Evolutionary conservation across 2,329 filamentous ascomycete genomes (phyloP), one percentile per base, ranked within the genome.

Genomic region (Balansia obtecta): DNA sequence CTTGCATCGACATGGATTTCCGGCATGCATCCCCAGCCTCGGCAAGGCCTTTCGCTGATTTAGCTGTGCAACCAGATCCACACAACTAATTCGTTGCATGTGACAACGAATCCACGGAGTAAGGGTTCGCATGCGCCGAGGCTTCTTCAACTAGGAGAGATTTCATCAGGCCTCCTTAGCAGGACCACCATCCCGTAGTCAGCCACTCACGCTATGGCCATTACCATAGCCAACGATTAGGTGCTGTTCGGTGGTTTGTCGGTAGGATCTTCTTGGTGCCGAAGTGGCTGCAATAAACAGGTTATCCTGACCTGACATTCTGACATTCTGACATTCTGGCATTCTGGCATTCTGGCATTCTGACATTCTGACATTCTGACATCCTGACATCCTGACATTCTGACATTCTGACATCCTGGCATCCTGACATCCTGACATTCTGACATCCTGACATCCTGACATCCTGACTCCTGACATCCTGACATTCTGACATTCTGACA

Each of bases 181-280:
- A 18, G n/a, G 20, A 8, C 20, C 16, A 20, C 39, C 8, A 20
- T 20, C 9, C 10, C 11, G 13, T 20, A 4, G 39, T 18, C 39
- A 41, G 39, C n/a, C 13, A 12, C 39, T 18, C 8, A 10, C 39
- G n/a, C 10, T 18, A 41, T 20, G 12, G 18, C 16, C 39, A 41
- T 41, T 11, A n/a, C 2, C 10, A 41, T 15, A n/a, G n/a, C 16
- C 39, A 18, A 18, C 16, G 39, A 41, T 41, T 41, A 16, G 39
- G 6, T 37, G 18, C 32, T n/a, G 45, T 38, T 47, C 45, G 49
- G 49, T 50, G 45, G 39, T 50, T 50, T 34, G 18, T 50, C 45
- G 49, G 49, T 45, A 38, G 27, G 39, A 50, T 33, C n/a, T 20
- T 5, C 27, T 27, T 27, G 8, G 27, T 27, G 27, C 27, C 27